phyloP scores from a whole-genome alignment of 2,329 filamentous ascomycete genomes.

The Fusarium sp. region DNA sequence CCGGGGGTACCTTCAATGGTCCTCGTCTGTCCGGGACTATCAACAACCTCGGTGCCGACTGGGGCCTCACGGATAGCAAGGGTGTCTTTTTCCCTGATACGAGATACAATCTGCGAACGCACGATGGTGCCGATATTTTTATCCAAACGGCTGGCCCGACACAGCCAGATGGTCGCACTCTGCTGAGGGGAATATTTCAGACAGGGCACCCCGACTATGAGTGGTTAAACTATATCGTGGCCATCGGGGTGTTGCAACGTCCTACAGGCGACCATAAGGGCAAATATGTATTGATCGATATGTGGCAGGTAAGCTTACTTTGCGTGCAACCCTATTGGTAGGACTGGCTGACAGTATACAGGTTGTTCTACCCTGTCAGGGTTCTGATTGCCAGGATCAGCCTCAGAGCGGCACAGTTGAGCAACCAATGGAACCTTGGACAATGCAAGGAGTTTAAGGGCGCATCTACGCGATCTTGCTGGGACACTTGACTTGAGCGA shows the following conservation, averaged over 20 bases:
- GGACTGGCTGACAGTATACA: constrained; percentile 4
- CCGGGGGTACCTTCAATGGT: constrained; percentile 51
- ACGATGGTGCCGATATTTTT: constrained; percentile 53
- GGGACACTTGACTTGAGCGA: neutral
- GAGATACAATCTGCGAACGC: constrained; percentile 53
- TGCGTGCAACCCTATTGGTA: neutral
- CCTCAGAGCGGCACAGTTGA: neutral
- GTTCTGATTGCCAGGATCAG: constrained; percentile 6
- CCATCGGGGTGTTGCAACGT: constrained; percentile 34
- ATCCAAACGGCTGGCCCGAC: constrained; percentile 52
- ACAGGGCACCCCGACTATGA: constrained; percentile 50
- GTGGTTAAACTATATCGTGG: constrained; percentile 53
- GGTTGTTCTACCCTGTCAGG: constrained; percentile 28
- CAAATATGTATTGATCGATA: constrained; percentile 42
- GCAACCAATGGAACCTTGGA: constrained; percentile 5
- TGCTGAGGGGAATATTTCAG: constrained; percentile 49
- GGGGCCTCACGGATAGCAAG: constrained; percentile 50
- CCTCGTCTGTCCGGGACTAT: constrained; percentile 49
- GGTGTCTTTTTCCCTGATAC: constrained; percentile 54
- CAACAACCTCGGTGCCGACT: constrained; percentile 50
- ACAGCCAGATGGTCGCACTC: constrained; percentile 47
- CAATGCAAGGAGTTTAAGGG: neutral
- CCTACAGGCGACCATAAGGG: constrained; percentile 16
- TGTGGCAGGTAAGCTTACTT: constrained; percentile 39
- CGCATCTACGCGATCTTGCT: neutral